These are phyloP conservation scores for Ulota crispa DNA, from an alignment of 225 moss, liverwort and hornwort genomes.

Conservation along the genomic window DNA sequence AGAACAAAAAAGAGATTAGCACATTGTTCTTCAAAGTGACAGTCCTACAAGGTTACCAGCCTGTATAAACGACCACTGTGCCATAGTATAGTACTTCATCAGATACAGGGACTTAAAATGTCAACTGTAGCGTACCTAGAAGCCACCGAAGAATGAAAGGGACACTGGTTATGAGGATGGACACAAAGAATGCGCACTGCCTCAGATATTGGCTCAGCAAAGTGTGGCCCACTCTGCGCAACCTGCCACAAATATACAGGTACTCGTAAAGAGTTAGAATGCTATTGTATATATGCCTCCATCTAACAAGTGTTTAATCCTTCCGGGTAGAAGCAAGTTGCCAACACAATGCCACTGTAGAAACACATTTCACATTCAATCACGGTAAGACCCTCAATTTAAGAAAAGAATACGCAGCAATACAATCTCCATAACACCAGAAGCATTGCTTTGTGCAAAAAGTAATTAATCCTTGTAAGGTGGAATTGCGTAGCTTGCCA, in stretches of 20 bases:
- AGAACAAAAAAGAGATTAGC: background rate
- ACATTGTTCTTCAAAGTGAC: slow-evolving; percentile 1
- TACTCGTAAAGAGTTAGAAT: background rate
- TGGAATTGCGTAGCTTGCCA: background rate
- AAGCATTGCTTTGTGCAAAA: slow-evolving; percentile 1
- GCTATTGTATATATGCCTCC: background rate
- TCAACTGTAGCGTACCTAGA: slow-evolving; percentile 34
- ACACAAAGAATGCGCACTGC: slow-evolving; percentile 47
- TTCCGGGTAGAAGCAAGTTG: background rate
- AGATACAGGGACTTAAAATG: background rate
- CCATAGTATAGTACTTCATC: background rate
- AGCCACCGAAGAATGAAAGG: slow-evolving; percentile 49
- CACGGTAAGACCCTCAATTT: background rate
- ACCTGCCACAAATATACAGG: slow-evolving; percentile 44
- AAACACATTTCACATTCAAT: background rate
- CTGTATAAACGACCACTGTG: background rate
- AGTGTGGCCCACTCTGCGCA: slow-evolving; percentile 88
- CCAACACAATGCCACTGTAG: background rate
- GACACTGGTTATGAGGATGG: slow-evolving; percentile 33
- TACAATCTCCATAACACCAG: slow-evolving; percentile 4
- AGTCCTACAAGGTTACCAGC: background rate
- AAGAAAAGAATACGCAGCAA: slow-evolving; percentile 10
- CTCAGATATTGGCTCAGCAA: slow-evolving; percentile 80
- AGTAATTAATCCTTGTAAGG: background rate
- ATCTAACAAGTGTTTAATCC: background rate